phyloP scores from a whole-genome alignment of 2,329 filamentous ascomycete species.

The Elsinoe ampelina region DNA sequence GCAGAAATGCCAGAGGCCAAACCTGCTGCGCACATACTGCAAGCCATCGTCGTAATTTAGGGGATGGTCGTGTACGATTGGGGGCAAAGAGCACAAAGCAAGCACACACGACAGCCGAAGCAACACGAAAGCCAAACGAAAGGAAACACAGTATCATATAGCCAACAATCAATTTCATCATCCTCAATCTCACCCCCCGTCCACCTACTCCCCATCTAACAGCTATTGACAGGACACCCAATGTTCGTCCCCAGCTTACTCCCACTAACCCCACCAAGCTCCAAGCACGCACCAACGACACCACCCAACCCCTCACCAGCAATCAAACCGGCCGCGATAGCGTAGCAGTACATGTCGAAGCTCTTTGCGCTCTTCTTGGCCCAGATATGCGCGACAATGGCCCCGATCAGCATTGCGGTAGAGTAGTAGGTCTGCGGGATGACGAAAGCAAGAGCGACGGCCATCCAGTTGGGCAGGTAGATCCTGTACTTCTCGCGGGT shows the following conservation, averaged over 20 bases:
- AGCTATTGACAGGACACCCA: slow-evolving; percentile 27
- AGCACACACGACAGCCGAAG: no score
- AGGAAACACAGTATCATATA: neutral
- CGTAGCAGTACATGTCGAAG: slow-evolving; percentile 46
- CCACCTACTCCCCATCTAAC: slow-evolving; percentile 11
- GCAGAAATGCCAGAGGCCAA: no score
- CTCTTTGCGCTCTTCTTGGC: slow-evolving; percentile 38
- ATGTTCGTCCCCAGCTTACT: slow-evolving; percentile 30
- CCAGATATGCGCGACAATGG: slow-evolving; percentile 44
- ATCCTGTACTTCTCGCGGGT: slow-evolving; percentile 40
- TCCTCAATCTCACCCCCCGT: neutral
- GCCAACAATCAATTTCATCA: neutral
- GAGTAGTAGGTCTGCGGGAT: slow-evolving; percentile 46
- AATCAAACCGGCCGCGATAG: slow-evolving; percentile 49
- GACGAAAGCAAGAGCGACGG: slow-evolving; percentile 48
- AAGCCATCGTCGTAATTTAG: no score
- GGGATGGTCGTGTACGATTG: no score
- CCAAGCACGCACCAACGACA: slow-evolving; percentile 44
- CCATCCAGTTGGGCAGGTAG: slow-evolving; percentile 51
- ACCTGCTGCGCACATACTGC: no score
- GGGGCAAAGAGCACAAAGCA: no score
- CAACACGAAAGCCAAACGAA: no score
- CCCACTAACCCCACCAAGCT: slow-evolving; percentile 32
- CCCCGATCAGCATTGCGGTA: slow-evolving; percentile 47
- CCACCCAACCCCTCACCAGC: slow-evolving; percentile 53